These are phyloP conservation scores for Punica granatum DNA, from an alignment of 345 rosid genomes.

Conservation along the genomic window DNA sequence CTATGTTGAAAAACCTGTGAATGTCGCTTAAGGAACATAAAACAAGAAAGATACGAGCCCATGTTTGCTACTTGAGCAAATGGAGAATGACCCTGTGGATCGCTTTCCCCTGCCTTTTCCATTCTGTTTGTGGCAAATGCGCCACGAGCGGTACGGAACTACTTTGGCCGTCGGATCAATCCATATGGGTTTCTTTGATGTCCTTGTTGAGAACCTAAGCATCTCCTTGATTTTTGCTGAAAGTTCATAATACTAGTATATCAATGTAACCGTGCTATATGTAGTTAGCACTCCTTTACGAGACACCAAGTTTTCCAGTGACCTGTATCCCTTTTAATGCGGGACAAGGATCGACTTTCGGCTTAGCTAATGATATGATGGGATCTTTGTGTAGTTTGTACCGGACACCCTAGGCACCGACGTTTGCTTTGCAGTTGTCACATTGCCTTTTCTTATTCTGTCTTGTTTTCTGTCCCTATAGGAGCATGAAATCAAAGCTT, in stretches of 20 bases:
- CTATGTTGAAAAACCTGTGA: neutral
- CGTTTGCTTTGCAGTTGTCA: neutral
- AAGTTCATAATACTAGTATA: too few species aligned
- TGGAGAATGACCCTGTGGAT: too few species aligned
- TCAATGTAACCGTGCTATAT: too few species aligned
- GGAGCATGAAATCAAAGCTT: constrained; percentile 68
- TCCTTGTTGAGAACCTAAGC: neutral
- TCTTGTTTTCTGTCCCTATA: constrained; percentile 13
- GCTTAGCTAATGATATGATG: neutral
- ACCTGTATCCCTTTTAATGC: neutral
- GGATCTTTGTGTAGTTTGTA: neutral
- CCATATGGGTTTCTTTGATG: neutral
- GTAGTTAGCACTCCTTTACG: neutral
- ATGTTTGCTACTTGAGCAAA: too few species aligned
- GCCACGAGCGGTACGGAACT: too few species aligned
- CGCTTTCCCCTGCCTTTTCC: neutral
- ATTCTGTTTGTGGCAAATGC: too few species aligned
- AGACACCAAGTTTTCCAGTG: neutral
- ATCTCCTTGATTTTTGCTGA: too few species aligned
- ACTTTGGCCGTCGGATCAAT: neutral
- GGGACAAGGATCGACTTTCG: neutral
- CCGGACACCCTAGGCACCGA: too few species aligned
- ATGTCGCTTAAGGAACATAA: neutral
- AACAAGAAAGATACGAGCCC: neutral
- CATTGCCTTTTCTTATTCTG: neutral